Conservation (phyloP, 2,329 filamentous ascomycete genomes). For the Neonectria punicea region DNA sequence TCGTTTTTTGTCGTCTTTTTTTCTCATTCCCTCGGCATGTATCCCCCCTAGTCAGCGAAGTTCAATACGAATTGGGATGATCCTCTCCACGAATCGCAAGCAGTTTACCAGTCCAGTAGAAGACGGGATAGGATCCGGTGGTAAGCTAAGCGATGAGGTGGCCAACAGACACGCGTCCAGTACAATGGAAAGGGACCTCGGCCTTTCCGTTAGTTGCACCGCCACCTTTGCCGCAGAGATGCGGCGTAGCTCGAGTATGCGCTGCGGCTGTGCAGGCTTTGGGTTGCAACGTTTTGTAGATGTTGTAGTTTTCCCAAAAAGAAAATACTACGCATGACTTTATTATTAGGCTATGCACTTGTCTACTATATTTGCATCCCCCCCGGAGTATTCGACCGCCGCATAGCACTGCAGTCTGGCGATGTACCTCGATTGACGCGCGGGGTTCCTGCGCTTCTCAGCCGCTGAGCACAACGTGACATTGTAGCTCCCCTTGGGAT, state of each 20-base stretch:
- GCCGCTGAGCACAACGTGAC: background rate
- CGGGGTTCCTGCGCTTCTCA: background rate
- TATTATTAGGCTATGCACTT: too few species aligned
- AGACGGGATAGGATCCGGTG: background rate
- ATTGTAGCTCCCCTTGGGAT: background rate
- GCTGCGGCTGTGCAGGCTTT: background rate
- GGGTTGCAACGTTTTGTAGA: background rate
- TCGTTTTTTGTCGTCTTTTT: constrained; percentile 12
- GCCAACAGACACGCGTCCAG: background rate
- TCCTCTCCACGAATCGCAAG: background rate
- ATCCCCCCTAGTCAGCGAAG: constrained; percentile 25
- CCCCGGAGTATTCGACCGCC: too few species aligned
- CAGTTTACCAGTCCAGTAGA: background rate
- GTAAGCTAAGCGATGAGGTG: constrained; percentile 13
- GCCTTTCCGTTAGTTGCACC: constrained; percentile 7
- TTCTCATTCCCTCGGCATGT: constrained; percentile 13
- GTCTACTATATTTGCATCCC: too few species aligned
- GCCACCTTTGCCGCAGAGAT: constrained; percentile 10
- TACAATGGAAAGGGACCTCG: background rate
- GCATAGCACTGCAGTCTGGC: too few species aligned
- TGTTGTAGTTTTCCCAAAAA: background rate
- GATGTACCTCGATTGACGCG: background rate
- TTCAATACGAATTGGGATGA: constrained; percentile 24
- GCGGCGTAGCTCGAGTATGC: background rate
- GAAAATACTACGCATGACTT: too few species aligned